Evolutionary conservation across 768 basidiomycete genomes (phyloP).

Genomic region (Psilocybe tampanensis): DNA sequence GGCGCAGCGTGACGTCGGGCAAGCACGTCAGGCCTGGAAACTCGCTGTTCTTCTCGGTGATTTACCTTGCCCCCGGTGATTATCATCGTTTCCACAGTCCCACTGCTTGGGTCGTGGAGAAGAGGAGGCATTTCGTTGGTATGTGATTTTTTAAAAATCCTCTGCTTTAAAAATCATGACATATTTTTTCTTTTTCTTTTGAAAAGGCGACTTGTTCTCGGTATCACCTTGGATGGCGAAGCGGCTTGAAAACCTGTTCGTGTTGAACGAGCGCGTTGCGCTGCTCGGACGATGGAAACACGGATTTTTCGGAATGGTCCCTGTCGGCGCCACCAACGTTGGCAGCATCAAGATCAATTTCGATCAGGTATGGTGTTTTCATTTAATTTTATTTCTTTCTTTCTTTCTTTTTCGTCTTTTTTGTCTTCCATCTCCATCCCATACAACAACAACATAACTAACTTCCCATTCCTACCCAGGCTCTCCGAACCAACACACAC

Average conservation of each 20-base stretch:
- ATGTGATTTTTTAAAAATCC: background rate
- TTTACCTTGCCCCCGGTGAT: slow-evolving; percentile 98
- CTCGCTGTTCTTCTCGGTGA: slow-evolving; percentile 88
- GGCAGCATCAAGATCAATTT: slow-evolving; percentile 97
- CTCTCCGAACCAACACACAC: slow-evolving; percentile 87
- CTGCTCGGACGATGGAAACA: slow-evolving; percentile 92
- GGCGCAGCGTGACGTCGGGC: slow-evolving; percentile 38
- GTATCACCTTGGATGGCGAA: slow-evolving; percentile 97
- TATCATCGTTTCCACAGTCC: slow-evolving; percentile 98
- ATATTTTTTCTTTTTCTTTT: background rate
- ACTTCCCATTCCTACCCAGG: slow-evolving; percentile 37
- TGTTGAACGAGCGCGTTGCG: slow-evolving; percentile 97
- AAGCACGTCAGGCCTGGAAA: slow-evolving; percentile 71
- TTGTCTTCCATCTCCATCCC: no score
- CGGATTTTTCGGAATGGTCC: slow-evolving; percentile 97
- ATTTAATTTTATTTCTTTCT: no score
- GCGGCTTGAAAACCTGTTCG: slow-evolving; percentile 89
- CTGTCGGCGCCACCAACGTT: slow-evolving; percentile 98
- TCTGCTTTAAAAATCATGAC: background rate
- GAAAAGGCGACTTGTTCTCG: slow-evolving; percentile 92
- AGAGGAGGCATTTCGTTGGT: slow-evolving; percentile 91
- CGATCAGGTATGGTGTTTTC: no score
- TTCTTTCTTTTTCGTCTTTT: no score
- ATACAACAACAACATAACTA: background rate
- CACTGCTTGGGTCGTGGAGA: slow-evolving; percentile 96